phyloP scores from a whole-genome alignment of 352 stramenopile species.

The Pythium aristosporum region DNA sequence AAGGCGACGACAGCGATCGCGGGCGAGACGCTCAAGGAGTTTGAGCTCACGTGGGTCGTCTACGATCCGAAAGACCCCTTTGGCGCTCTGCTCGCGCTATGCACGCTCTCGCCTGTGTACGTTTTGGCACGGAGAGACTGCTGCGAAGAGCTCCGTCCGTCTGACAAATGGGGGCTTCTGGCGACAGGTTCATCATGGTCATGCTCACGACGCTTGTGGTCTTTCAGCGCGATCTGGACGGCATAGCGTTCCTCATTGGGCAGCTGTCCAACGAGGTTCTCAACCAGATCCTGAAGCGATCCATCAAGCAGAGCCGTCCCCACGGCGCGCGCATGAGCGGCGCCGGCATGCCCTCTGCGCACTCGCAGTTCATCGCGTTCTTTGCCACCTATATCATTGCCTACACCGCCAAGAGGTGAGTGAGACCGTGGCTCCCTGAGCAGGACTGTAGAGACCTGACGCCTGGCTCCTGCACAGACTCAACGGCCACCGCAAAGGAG shows the following conservation, averaged over 20 bases:
- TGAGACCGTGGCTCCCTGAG: background rate
- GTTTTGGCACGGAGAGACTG: conserved; percentile 11
- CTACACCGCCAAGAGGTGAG: conserved; percentile 66
- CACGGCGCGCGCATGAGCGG: conserved; percentile 62
- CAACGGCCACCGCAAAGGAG: conserved; percentile 48
- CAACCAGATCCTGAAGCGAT: conserved; percentile 80
- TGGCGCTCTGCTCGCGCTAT: conserved; percentile 64
- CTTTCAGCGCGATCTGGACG: conserved; percentile 81
- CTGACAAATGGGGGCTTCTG: background rate
- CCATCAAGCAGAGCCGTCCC: conserved; percentile 68
- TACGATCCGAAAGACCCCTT: conserved; percentile 75
- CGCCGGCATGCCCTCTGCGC: conserved; percentile 74
- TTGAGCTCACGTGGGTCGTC: conserved; percentile 84
- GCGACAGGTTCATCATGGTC: conserved; percentile 76
- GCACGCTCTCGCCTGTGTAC: conserved; percentile 75
- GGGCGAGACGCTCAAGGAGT: conserved; percentile 47
- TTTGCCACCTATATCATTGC: conserved; percentile 69
- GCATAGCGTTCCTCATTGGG: conserved; percentile 62
- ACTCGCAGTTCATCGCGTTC: conserved; percentile 83
- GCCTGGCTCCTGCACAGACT: conserved; percentile 6
- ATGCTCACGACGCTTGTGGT: conserved; percentile 77
- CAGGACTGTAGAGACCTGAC: background rate
- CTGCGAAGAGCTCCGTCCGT: background rate
- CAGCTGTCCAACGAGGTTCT: conserved; percentile 75
- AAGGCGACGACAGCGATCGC: conserved; percentile 13